Base-by-base conservation (phyloP, 169 alveolate species). In the Eimeria praecox region DNA sequence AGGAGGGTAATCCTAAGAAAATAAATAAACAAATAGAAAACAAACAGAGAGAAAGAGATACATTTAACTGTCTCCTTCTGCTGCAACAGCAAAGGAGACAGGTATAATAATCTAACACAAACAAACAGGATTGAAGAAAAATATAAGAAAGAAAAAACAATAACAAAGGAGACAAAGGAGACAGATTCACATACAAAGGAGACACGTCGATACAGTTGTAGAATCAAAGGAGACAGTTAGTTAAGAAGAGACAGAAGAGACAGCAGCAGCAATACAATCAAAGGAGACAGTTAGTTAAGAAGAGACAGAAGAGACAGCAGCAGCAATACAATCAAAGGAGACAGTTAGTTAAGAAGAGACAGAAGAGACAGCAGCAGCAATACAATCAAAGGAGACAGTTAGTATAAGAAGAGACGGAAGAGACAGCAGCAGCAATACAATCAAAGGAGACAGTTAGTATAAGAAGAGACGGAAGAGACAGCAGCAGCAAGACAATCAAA, bases 1-100 rank as follows among this genome's bases (percentile, higher is more conserved):
- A 98, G 27, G 95, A 95, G 46, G 99, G 99, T 14, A 98, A 38
- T 35, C 98, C 99, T 62, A 62, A 9, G 18, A 27, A 5, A 59
- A 20, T 20, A 59, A 20, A 20, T 27, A n/a, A 20, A 62, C 10
- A 62, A 2, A n/a, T 2, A 62, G 33, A 14, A 89, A n/a, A 22
- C 27, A 35, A 89, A 42, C 27, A 12, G n/a, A 27, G 33, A 38
- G 14, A 12, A 35, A 27, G 69, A 20, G 12, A 12, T 27, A 14
- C 59, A 49, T 49, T 5, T 12, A 49, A n/a, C n/a, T n/a, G n/a
- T n/a, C n/a, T n/a, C n/a, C n/a, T n/a, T n/a, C n/a, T 20, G 59
- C 89, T 49, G 62, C 73, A 49, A 42, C 49, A 30, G 66, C 66
- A 82, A 22, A 8, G 35, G 71, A 18, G 16, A 8, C 66, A n/a